Evolutionary conservation across 192 early-diverging fungal genomes (phyloP).

Genomic region (Dissophora ornata): DNA sequence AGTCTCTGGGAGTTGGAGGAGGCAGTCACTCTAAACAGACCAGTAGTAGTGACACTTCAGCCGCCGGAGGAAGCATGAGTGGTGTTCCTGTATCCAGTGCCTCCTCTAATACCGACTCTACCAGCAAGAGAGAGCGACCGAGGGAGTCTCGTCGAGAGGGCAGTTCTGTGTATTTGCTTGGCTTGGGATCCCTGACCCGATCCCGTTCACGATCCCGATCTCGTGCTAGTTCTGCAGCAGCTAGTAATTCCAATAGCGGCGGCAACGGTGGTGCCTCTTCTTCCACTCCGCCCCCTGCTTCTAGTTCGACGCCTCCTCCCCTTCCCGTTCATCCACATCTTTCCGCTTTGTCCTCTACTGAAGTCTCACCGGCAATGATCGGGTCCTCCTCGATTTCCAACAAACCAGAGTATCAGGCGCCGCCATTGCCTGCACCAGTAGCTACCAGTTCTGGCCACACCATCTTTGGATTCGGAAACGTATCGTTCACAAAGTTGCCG

Average conservation of each 20-base stretch:
- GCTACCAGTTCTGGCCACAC: conserved; percentile 20
- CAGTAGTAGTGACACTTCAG: background rate
- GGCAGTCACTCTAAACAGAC: conserved; percentile 10
- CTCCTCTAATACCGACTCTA: background rate
- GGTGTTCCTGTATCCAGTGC: background rate
- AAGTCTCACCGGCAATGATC: no score
- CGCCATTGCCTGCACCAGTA: background rate
- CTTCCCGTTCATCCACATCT: background rate
- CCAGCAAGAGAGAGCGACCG: conserved; percentile 17
- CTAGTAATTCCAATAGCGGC: background rate
- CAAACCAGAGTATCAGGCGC: background rate
- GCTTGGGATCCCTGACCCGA: conserved; percentile 30
- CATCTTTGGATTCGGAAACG: conserved; percentile 38
- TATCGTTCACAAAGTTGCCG: conserved; percentile 22
- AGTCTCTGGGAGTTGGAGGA: conserved; percentile 23
- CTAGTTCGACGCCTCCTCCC: background rate
- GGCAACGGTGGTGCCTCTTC: background rate
- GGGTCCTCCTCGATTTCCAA: no score
- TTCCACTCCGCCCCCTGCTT: background rate
- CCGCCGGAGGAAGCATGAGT: background rate
- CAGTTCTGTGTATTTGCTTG: conserved; percentile 35
- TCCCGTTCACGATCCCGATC: conserved; percentile 34
- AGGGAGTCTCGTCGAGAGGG: conserved; percentile 27
- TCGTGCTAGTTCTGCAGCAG: conserved; percentile 8
- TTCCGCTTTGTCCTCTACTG: no score